Evolutionary conservation across 345 rosid species (phyloP).

Genomic region (Linum usitatissimum): DNA sequence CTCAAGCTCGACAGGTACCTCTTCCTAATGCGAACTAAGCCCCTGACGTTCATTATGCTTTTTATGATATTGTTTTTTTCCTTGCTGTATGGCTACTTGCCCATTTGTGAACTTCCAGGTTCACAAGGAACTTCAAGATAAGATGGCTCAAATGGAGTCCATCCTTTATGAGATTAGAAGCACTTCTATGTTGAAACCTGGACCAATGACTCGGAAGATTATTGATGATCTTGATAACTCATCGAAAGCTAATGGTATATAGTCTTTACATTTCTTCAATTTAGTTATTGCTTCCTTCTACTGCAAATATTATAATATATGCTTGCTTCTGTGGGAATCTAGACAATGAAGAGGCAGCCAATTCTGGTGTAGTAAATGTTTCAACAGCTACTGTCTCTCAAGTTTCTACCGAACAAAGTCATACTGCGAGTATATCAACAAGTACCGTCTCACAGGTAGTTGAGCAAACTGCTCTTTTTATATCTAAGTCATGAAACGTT

Average conservation of each 20-base stretch:
- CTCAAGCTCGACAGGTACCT: conserved; percentile 81
- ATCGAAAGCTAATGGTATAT: conserved; percentile 27
- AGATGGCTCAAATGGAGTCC: conserved; percentile 71
- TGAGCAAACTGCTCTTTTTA: neutral
- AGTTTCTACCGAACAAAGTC: conserved; percentile 17
- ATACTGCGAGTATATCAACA: conserved; percentile 15
- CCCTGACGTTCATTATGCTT: neutral
- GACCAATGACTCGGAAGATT: conserved; percentile 62
- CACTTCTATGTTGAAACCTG: conserved; percentile 54
- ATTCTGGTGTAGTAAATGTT: neutral
- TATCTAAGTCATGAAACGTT: neutral
- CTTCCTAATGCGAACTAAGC: neutral
- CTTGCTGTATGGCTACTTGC: neutral
- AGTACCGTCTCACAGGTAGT: conserved; percentile 35
- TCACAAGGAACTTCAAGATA: conserved; percentile 82
- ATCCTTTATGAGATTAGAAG: conserved; percentile 74
- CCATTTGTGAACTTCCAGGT: conserved; percentile 30
- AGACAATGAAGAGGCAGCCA: conserved; percentile 4
- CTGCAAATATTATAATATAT: neutral
- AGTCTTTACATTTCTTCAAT: neutral
- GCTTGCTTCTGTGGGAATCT: neutral
- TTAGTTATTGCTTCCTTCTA: neutral
- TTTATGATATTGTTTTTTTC: neutral
- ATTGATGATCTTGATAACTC: conserved; percentile 32
- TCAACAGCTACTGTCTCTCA: conserved; percentile 7